A percentile compares a stretch with the other conserved stretches of the same genome.
phyloP scores from a whole-genome alignment of 2,329 filamentous ascomycete genomes.

The Fusarium longipes region DNA sequence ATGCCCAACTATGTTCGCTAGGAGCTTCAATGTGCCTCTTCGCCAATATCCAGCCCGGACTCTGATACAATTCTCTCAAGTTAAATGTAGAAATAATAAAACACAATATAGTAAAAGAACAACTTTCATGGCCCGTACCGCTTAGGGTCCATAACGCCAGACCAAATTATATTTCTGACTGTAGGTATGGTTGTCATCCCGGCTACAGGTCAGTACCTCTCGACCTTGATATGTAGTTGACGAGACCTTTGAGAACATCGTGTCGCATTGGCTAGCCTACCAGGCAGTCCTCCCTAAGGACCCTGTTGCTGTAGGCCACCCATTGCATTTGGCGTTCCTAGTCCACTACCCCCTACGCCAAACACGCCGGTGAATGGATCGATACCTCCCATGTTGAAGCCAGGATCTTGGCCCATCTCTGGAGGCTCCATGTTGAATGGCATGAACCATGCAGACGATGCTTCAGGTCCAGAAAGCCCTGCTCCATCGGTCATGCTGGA shows the following conservation, averaged over 20 bases:
- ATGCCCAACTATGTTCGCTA: slow-evolving; percentile 23
- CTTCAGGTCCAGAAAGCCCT: slow-evolving; percentile 54
- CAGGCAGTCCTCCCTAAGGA: slow-evolving; percentile 42
- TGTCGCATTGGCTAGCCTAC: slow-evolving; percentile 17
- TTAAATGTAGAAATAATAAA: not conserved
- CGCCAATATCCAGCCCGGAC: slow-evolving; percentile 14
- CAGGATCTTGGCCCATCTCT: slow-evolving; percentile 63
- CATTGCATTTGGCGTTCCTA: slow-evolving; percentile 52
- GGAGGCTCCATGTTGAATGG: slow-evolving; percentile 91
- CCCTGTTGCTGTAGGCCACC: slow-evolving; percentile 50
- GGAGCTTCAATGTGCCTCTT: slow-evolving; percentile 22
- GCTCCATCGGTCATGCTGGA: slow-evolving; percentile 36
- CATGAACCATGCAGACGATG: slow-evolving; percentile 85
- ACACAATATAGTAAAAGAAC: not conserved
- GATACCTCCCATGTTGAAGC: slow-evolving; percentile 55
- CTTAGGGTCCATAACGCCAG: not conserved
- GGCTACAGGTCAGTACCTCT: slow-evolving; percentile 7
- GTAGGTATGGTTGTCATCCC: not conserved
- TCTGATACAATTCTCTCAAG: not conserved
- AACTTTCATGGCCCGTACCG: not conserved
- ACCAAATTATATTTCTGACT: not conserved
- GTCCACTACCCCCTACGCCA: slow-evolving; percentile 52
- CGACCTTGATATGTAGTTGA: slow-evolving; percentile 14
- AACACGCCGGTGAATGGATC: slow-evolving; percentile 65
- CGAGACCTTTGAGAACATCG: slow-evolving; percentile 21